These are phyloP conservation scores for Penicillium lagena DNA, from an alignment of 495 filamentous ascomycete species.

Conservation along the genomic window DNA sequence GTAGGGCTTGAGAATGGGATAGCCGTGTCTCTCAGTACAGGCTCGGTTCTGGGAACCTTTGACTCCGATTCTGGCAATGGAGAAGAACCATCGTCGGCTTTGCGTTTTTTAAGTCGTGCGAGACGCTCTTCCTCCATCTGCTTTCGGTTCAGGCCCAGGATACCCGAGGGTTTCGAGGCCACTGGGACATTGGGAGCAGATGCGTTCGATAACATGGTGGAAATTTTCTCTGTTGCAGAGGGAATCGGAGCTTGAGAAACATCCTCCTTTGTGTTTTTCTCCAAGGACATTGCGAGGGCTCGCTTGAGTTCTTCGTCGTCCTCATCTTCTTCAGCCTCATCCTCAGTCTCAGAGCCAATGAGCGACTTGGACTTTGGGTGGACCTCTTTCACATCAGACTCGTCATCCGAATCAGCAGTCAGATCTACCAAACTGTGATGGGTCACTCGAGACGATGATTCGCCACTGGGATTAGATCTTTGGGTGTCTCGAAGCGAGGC, in stretches of 20 bases:
- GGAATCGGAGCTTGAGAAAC: not conserved
- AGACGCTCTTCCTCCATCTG: constrained; percentile 85
- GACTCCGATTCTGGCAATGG: not conserved
- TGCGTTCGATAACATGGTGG: not conserved
- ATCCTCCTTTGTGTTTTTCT: constrained; percentile 4
- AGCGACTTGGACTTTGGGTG: constrained; percentile 30
- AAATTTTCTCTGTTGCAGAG: too few relatives aligned
- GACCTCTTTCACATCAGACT: constrained; percentile 19
- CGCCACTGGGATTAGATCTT: constrained; percentile 11
- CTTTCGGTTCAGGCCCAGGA: constrained; percentile 61
- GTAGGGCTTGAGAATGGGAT: not conserved
- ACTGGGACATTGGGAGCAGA: not conserved
- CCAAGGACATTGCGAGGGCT: constrained; percentile 50
- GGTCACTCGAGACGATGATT: not conserved
- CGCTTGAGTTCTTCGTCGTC: constrained; percentile 43
- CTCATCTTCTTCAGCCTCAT: constrained; percentile 6
- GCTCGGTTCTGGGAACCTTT: constrained; percentile 2
- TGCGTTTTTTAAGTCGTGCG: constrained; percentile 56
- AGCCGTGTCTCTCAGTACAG: not conserved
- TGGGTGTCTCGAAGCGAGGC: constrained; percentile 81
- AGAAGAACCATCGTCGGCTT: constrained; percentile 28
- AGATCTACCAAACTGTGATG: constrained; percentile 26
- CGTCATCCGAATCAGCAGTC: constrained; percentile 27
- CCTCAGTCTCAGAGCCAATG: constrained; percentile 29
- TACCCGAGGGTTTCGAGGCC: constrained; percentile 8